Evolutionary conservation across 2,329 filamentous ascomycete genomes (phyloP), one percentile per base, ranked within the genome.

Genomic region (Bipolaris cookei): DNA sequence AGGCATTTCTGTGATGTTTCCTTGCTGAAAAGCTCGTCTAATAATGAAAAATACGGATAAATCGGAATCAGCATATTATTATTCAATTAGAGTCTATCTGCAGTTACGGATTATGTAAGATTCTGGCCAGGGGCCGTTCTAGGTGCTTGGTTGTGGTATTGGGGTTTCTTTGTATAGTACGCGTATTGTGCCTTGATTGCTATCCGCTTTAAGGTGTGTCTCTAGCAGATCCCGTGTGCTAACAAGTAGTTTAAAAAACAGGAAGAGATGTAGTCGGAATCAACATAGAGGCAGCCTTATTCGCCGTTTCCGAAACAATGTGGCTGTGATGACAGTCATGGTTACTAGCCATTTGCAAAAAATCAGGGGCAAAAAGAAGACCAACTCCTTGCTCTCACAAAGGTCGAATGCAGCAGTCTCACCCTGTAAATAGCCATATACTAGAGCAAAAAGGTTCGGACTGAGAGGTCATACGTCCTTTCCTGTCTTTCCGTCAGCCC

Each of bases 371-470:
- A 49, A 49, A 49, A 49, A 28, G 37, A 28, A 21, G 20, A 16
- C n/a, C 10, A 34, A 38, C 6, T 28, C 34, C 6, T 14, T 21
- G 4, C 30, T n/a, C 18, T 16, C 4, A 7, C 5, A 16, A n/a
- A 46, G 25, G 38, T 44, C 38, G 46, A 55, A 55, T 32, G 28
- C 43, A 34, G 35, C 25, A 7, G 51, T 25, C 28, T 8, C 28
- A 30, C 28, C 13, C 28, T 30, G 28, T 30, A 13, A 11, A 30
- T 4, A 30, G 28, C 28, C 28, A 30, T 30, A 50, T 37, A 32
- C 20, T 14, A 6, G 38, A 23, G 38, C 38, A 54, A 38, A 38
- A 46, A 45, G 34, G 42, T 53, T 53, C 42, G 35, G 42, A 21
- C 43, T 42, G 34, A 34, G 45, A 34, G 39, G 42, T n/a, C 23